phyloP scores from a whole-genome alignment of 345 rosid species.

The Eutrema japonicum region DNA sequence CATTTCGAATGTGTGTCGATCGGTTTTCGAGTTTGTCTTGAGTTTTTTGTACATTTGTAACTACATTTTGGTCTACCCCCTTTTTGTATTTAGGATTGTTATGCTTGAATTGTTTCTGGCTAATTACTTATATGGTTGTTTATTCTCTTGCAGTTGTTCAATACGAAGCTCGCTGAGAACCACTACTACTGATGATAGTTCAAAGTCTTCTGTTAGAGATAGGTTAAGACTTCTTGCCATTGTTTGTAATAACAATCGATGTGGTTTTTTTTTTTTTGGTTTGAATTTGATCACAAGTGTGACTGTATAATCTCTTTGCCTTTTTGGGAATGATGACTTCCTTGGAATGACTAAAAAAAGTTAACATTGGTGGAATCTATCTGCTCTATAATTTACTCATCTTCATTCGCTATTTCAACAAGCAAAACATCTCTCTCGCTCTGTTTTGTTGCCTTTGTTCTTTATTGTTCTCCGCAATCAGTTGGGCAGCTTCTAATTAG shows the following conservation, averaged over 20 bases:
- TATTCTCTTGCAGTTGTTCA: constrained; percentile 62
- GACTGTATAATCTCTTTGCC: constrained; percentile 4
- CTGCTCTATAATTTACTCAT: no score
- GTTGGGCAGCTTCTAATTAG: not conserved
- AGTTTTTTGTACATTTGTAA: no score
- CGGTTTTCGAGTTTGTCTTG: no score
- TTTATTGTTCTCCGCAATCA: not conserved
- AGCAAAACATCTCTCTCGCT: not conserved
- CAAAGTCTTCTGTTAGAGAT: not conserved
- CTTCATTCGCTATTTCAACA: not conserved
- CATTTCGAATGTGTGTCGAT: not conserved
- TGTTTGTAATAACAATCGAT: constrained; percentile 13
- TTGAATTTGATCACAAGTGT: constrained; percentile 6
- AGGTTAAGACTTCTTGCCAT: not conserved
- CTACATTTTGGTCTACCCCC: no score
- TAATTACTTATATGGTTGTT: constrained; percentile 5
- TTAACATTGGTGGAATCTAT: constrained; percentile 1
- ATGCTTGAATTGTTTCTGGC: not conserved
- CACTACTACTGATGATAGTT: not conserved
- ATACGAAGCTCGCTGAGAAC: constrained; percentile 66
- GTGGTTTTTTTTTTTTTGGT: not conserved
- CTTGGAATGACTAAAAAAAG: not conserved
- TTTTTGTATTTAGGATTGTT: not conserved
- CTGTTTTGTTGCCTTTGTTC: not conserved
- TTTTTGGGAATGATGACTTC: constrained; percentile 1